phyloP scores from a whole-genome alignment of 1,284 basidiomycete genomes.

The Leccinum proliferum region DNA sequence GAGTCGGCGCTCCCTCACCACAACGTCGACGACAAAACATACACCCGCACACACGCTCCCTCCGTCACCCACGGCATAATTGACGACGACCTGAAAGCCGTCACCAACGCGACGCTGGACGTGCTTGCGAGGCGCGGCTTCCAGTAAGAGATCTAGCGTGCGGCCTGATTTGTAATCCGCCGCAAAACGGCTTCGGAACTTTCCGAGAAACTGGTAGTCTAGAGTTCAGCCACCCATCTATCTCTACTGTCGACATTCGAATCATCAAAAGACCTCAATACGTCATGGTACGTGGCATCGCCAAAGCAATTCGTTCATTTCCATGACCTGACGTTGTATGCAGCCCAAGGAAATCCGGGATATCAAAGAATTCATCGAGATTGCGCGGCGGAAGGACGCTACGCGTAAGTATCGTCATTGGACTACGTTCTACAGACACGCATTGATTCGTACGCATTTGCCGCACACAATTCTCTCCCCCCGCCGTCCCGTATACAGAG shows the following conservation, averaged over 20 bases:
- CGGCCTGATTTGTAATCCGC: too few species aligned
- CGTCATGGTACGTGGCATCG: conserved; percentile 21
- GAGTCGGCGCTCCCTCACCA: too few species aligned
- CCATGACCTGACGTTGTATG: conserved; percentile 7
- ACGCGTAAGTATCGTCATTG: conserved; percentile 44
- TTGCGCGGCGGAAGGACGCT: conserved; percentile 88
- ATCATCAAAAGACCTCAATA: conserved; percentile 7
- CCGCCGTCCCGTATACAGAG: conserved; percentile 41
- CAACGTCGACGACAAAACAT: too few species aligned
- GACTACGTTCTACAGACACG: conserved; percentile 10
- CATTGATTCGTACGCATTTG: not conserved
- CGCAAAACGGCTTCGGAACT: conserved; percentile 2
- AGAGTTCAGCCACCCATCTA: conserved; percentile 29
- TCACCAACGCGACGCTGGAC: too few species aligned
- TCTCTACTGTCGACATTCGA: not conserved
- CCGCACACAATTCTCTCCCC: not conserved
- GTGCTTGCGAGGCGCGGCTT: too few species aligned
- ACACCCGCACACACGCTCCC: too few species aligned
- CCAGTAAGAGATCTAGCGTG: too few species aligned
- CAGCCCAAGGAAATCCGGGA: conserved; percentile 98
- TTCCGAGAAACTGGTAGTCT: conserved; percentile 26
- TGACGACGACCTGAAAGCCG: too few species aligned
- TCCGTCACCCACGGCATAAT: too few species aligned
- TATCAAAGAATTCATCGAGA: conserved; percentile 99
- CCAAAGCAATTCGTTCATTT: not conserved